Base-by-base conservation (phyloP, 768 basidiomycete species). In the Suillus placidus region DNA sequence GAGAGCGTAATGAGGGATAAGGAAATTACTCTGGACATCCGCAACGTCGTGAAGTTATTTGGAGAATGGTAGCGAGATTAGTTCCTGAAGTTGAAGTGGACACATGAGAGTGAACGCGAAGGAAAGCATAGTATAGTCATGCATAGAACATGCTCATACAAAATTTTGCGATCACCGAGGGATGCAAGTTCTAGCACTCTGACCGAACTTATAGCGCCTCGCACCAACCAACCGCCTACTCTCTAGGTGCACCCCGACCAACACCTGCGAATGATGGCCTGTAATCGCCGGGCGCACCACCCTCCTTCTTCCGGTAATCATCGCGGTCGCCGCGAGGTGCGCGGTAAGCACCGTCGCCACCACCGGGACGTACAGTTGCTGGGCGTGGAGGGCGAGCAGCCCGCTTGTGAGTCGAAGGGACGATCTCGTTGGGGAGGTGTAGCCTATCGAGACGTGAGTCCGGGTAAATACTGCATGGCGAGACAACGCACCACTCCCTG, bases 361-460 rank as follows among this genome's bases (percentile, higher is more conserved):
- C 88, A 67, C 89, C 88, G 37, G 84, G 83, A 70, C 90, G 88
- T 64, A 87, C 87, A 65, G 84, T 80, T 61, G 95, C 91, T 42
- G 94, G 93, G 69, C 94, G 92, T 55, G 91, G 83, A 34, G 92
- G 87, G 73, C 97, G 94, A 61, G 86, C 91, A 67, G 93, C 92
- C 84, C 96, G 97, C 85, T 97, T 97, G 87, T 97, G 94, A 67
- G 97, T 99, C 64, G 93, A 83, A 66, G 97, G 97, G 62, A 99
- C 97, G 76, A 99, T 98, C 81, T 99, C 97, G 67, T 81, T 80
- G 61, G 95, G 96, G 70, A 98, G 90, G 83, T 97, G 94, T 64
- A 97, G 87, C 92, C 93, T 95, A 69, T 32, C 4, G 4, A 64
- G 20, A 38, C 8, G 49, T 23, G n/a, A 55, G 26, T 16, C 45